These are phyloP conservation scores for Tritrichomonas foetus DNA, from an alignment of 208 protist species.

Conservation along the genomic window DNA sequence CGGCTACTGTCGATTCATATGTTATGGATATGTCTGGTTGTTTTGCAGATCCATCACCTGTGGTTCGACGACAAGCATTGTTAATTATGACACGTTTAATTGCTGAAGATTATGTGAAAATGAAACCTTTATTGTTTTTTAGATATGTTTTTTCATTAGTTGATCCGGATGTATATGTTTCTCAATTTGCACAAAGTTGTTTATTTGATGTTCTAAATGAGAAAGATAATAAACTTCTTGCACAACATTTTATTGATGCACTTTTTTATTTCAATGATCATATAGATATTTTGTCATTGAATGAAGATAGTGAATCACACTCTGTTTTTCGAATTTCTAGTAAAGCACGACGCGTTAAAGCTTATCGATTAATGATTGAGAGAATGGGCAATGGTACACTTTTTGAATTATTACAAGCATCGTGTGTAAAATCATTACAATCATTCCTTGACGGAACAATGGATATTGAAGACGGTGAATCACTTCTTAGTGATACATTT, in stretches of 20 bases:
- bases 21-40: background rate
- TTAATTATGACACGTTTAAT: constrained; percentile 27
- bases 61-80: background rate
- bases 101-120: background rate
- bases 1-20: constrained; percentile 30
- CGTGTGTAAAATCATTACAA: background rate
- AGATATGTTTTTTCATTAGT: background rate
- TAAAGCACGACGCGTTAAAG: background rate
- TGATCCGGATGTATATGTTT: background rate
- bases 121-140: background rate
- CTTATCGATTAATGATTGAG: background rate
- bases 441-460: background rate
- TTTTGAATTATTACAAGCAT: background rate
- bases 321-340: background rate
- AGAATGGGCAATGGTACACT: background rate
- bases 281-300: background rate
- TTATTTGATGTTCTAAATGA: background rate
- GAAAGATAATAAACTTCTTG: background rate
- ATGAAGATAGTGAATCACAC: background rate
- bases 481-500: background rate
- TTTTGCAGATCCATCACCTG: background rate
- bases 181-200: background rate
- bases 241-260: background rate
- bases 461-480: background rate
- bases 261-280: background rate